Percentiles rank a stretch among this genome's conserved stretches.
These are phyloP conservation scores for Candida morakotiae DNA, from an alignment of 805 yeast genomes.

Conservation along the genomic window DNA sequence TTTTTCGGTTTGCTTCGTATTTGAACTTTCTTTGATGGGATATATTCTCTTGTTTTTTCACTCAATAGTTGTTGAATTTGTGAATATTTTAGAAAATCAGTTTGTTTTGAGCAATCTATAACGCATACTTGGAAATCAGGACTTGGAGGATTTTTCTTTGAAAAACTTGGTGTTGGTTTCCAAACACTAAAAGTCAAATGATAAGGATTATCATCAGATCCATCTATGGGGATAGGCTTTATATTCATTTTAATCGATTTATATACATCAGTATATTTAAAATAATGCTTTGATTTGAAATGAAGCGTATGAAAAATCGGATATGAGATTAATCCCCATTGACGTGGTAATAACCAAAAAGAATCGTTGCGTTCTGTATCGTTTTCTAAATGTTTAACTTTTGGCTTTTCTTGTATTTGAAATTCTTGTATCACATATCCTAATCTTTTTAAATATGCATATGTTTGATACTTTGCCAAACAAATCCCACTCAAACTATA, in stretches of 20 bases:
- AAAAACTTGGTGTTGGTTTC: constrained; percentile 75
- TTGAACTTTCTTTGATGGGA: not conserved
- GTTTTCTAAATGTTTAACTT: not conserved
- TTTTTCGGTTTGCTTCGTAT: constrained; percentile 10
- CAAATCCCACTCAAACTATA: constrained; percentile 48
- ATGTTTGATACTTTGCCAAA: constrained; percentile 60
- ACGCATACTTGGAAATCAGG: constrained; percentile 77
- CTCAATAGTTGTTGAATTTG: constrained; percentile 31
- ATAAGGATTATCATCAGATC: constrained; percentile 12
- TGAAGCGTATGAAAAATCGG: constrained; percentile 14
- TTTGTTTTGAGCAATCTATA: constrained; percentile 39
- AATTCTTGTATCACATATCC: constrained; percentile 62
- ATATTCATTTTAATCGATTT: constrained; percentile 17
- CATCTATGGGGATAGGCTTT: too few relatives aligned
- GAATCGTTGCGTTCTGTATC: not conserved
- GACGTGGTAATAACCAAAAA: not conserved
- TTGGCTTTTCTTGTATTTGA: not conserved
- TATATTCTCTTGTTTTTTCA: not conserved
- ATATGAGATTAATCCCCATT: constrained; percentile 13
- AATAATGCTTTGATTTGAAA: constrained; percentile 21
- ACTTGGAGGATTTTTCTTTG: constrained; percentile 60
- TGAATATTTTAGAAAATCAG: constrained; percentile 41
- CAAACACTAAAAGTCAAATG: constrained; percentile 63
- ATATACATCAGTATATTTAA: constrained; percentile 18
- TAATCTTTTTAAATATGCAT: constrained; percentile 66